Evolutionary conservation across 129 eudicot species (phyloP).

Genomic region (Flaveria robusta): DNA sequence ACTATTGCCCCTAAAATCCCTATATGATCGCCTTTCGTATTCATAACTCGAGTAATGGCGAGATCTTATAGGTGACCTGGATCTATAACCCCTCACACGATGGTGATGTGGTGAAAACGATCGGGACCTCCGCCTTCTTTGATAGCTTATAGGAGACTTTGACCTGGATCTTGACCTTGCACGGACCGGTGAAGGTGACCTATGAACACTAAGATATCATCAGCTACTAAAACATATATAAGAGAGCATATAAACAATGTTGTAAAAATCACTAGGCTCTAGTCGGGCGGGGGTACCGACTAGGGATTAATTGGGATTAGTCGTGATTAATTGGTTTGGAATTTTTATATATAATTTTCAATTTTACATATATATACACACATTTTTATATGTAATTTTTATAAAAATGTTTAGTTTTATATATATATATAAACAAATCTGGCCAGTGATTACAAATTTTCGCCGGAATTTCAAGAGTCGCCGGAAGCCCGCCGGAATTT

Average conservation of each 20-base stretch:
- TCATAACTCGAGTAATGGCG: constrained; percentile 77
- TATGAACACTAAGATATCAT: constrained; percentile 36
- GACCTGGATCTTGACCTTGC: constrained; percentile 78
- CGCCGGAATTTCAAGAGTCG: too few relatives aligned
- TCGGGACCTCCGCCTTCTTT: constrained; percentile 69
- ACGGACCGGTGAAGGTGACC: constrained; percentile 69
- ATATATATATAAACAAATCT: too few relatives aligned
- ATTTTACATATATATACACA: too few relatives aligned
- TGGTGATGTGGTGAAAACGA: constrained; percentile 77
- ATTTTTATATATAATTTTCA: too few relatives aligned
- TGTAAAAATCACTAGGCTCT: too few relatives aligned
- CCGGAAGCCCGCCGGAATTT: too few relatives aligned
- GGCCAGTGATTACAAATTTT: too few relatives aligned
- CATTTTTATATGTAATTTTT: too few relatives aligned
- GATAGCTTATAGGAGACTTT: constrained; percentile 59
- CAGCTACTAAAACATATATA: constrained; percentile 16
- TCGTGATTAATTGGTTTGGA: too few relatives aligned
- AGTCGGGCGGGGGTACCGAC: too few relatives aligned
- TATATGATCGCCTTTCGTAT: constrained; percentile 58
- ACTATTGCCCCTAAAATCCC: constrained; percentile 62
- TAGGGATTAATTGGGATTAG: too few relatives aligned
- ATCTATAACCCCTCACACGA: constrained; percentile 63
- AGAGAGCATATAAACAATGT: neutral
- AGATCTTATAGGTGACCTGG: constrained; percentile 79
- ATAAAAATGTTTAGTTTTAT: too few relatives aligned